Evolutionary conservation across 257 asterid genomes (phyloP).

Genomic region (Penstemon newberryi): DNA sequence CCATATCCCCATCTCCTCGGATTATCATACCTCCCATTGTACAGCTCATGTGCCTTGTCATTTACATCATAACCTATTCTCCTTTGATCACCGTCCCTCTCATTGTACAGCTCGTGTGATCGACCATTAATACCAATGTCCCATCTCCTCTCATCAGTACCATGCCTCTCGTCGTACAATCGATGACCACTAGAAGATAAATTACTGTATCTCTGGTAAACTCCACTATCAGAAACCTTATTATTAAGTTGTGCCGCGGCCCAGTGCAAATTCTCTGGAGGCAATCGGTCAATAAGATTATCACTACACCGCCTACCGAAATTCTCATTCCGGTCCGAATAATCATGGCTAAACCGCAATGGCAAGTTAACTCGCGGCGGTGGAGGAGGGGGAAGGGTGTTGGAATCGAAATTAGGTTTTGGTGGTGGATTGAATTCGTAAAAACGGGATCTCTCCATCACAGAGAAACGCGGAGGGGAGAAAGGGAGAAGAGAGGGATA

Average conservation of each 20-base stretch:
- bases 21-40: constrained; percentile 25
- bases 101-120: too few relatives aligned
- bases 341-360: constrained; percentile 24
- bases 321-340: constrained; percentile 32
- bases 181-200: not conserved
- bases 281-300: constrained; percentile 18
- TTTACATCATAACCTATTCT: too few relatives aligned
- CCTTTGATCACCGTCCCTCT: too few relatives aligned
- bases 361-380: too few relatives aligned
- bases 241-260: constrained; percentile 11
- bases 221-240: constrained; percentile 29
- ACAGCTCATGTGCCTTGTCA: constrained; percentile 4
- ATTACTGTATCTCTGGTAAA: constrained; percentile 22
- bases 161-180: too few relatives aligned
- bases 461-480: not conserved
- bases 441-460: constrained; percentile 36
- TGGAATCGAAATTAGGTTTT: constrained; percentile 33
- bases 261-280: constrained; percentile 14
- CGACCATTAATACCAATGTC: too few relatives aligned
- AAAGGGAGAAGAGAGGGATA: constrained; percentile 31
- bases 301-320: constrained; percentile 23
- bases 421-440: constrained; percentile 42
- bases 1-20: constrained; percentile 27
- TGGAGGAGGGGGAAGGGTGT: too few relatives aligned
- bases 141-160: too few relatives aligned